A percentile compares a stretch with the other conserved stretches of the same genome.
Evolutionary conservation across 1,284 basidiomycete species (phyloP).

Genomic region (Macrocystidia cucumis): DNA sequence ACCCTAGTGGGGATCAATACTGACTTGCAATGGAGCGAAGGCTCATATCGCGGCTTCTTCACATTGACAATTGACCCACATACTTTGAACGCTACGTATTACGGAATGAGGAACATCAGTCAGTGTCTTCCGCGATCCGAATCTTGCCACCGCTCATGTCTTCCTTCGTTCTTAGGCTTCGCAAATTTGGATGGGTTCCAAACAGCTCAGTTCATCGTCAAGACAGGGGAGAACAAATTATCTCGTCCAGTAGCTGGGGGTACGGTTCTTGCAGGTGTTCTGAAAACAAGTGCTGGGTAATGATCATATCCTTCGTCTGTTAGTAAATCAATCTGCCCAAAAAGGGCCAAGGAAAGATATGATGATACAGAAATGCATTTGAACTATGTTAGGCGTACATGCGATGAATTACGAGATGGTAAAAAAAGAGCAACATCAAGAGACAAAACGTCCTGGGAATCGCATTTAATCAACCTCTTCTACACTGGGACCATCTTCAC

Average conservation of each 20-base stretch:
- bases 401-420: slow-evolving; percentile 2
- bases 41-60: slow-evolving; percentile 57
- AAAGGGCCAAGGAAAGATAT: no score
- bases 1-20: slow-evolving; percentile 36
- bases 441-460: no score
- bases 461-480: slow-evolving; percentile 77
- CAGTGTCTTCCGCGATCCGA: slow-evolving; percentile 13
- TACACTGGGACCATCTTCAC: slow-evolving; percentile 79
- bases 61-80: slow-evolving; percentile 39
- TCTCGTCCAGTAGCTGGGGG: slow-evolving; percentile 50
- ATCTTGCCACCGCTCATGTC: background rate
- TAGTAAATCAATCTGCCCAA: no score
- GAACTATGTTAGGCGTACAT: background rate
- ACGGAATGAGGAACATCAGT: slow-evolving; percentile 50
- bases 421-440: no score
- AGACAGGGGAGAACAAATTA: slow-evolving; percentile 40
- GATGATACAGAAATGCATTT: no score
- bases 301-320: background rate
- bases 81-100: slow-evolving; percentile 47
- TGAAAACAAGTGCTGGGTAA: slow-evolving; percentile 13
- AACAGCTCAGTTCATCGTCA: slow-evolving; percentile 37
- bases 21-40: slow-evolving; percentile 61
- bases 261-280: slow-evolving; percentile 30
- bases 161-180: slow-evolving; percentile 17
- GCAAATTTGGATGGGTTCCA: slow-evolving; percentile 44